phyloP scores from a whole-genome alignment of 192 early-diverging fungal genomes.

The Chytriomyces confervae region DNA sequence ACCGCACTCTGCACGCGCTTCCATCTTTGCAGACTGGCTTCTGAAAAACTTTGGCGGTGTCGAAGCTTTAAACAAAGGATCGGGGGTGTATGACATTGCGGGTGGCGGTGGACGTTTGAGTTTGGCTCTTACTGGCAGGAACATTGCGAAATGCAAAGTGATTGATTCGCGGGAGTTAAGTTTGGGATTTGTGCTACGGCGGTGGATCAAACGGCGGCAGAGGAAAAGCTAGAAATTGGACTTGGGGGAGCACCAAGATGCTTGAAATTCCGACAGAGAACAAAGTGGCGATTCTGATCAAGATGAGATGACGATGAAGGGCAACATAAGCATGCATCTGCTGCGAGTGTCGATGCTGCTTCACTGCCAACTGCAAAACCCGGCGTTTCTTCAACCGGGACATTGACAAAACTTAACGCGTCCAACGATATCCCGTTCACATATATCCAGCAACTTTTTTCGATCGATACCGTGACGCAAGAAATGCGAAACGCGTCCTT shows the following conservation, averaged over 20 bases:
- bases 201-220: slow-evolving; percentile 19
- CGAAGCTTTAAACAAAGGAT: slow-evolving; percentile 34
- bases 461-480: slow-evolving; percentile 25
- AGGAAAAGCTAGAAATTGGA: too few relatives aligned
- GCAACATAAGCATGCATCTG: neutral
- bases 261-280: too few relatives aligned
- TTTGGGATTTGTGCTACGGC: slow-evolving; percentile 51
- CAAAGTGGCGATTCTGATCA: neutral
- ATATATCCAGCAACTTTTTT: slow-evolving; percentile 36
- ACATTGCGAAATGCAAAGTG: slow-evolving; percentile 51
- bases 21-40: slow-evolving; percentile 62
- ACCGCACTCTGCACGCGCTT: slow-evolving; percentile 54
- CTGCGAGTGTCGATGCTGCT: neutral
- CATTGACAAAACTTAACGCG: too few relatives aligned
- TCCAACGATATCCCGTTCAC: slow-evolving; percentile 2
- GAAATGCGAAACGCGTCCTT: slow-evolving; percentile 45
- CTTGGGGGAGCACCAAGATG: too few relatives aligned
- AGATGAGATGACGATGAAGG: neutral
- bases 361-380: neutral
- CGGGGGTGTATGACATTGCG: slow-evolving; percentile 59
- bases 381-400: too few relatives aligned
- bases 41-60: slow-evolving; percentile 47
- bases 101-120: slow-evolving; percentile 61
- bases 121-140: slow-evolving; percentile 51
- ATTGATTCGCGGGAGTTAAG: slow-evolving; percentile 54